Conservation (phyloP, 1,139 yeast species). For the Protomyces inundatus region DNA sequence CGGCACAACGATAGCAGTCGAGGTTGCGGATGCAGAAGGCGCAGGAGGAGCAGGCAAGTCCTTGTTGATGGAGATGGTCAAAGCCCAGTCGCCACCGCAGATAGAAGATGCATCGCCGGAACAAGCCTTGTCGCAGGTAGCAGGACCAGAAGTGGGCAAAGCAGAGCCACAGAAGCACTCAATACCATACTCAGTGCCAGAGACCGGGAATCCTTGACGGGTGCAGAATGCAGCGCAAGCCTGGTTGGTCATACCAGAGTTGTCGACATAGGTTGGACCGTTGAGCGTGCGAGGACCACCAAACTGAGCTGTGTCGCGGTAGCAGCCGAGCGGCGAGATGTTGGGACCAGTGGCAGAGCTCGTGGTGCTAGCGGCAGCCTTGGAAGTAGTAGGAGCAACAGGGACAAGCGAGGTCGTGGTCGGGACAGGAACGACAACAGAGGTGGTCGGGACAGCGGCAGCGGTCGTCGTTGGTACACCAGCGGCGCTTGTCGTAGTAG, state of each 20-base stretch:
- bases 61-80: neutral
- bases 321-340: neutral
- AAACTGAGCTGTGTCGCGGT: neutral
- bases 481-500: neutral
- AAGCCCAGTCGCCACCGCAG: conserved; percentile 17
- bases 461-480: neutral
- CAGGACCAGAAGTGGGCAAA: conserved; percentile 1
- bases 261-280: conserved; percentile 2
- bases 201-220: neutral
- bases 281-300: conserved; percentile 11
- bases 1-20: neutral
- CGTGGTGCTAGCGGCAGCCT: too few species aligned
- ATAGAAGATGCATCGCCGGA: conserved; percentile 5
- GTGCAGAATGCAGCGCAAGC: conserved; percentile 19
- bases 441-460: neutral
- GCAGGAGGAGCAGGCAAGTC: neutral
- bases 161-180: conserved; percentile 15
- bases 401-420: neutral
- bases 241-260: conserved; percentile 14
- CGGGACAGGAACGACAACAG: neutral
- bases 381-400: too few species aligned
- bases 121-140: conserved; percentile 8
- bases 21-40: neutral
- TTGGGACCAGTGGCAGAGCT: neutral
- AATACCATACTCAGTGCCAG: conserved; percentile 15